phyloP scores from a whole-genome alignment of 179 eudicot genomes.

The Carnegiea gigantea region DNA sequence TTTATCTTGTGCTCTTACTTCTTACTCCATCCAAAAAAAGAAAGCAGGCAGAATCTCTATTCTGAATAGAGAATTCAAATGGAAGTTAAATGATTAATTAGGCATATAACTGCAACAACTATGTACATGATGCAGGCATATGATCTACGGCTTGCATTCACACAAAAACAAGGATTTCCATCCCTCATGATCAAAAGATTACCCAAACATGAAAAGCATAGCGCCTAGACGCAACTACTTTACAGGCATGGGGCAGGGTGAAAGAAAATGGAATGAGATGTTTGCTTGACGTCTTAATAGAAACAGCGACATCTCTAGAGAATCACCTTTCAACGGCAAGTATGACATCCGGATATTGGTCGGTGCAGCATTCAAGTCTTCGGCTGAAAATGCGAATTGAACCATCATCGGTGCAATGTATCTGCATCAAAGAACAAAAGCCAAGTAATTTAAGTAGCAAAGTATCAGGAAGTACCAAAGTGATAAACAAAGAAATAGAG shows the following conservation, averaged over 20 bases:
- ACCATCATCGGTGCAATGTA: slow-evolving; percentile 18
- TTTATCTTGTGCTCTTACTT: no score
- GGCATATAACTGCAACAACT: no score
- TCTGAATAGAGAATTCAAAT: no score
- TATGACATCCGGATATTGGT: slow-evolving; percentile 18
- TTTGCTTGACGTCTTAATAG: background rate
- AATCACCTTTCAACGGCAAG: slow-evolving; percentile 9
- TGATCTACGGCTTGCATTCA: no score
- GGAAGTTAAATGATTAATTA: no score
- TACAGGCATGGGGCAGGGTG: background rate
- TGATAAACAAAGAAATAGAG: background rate
- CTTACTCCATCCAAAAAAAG: no score
- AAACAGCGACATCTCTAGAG: background rate
- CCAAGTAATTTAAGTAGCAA: background rate
- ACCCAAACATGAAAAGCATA: background rate
- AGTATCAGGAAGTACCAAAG: background rate
- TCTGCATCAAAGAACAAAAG: slow-evolving; percentile 12
- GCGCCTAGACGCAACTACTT: background rate
- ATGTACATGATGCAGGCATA: no score
- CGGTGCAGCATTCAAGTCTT: slow-evolving; percentile 15
- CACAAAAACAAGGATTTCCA: no score
- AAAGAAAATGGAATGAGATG: background rate
- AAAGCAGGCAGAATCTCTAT: no score
- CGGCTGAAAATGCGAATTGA: slow-evolving; percentile 18
- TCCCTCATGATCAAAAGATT: no score